These are phyloP conservation scores for Tulasnella calospora DNA, from an alignment of 768 basidiomycete genomes.

Conservation along the genomic window DNA sequence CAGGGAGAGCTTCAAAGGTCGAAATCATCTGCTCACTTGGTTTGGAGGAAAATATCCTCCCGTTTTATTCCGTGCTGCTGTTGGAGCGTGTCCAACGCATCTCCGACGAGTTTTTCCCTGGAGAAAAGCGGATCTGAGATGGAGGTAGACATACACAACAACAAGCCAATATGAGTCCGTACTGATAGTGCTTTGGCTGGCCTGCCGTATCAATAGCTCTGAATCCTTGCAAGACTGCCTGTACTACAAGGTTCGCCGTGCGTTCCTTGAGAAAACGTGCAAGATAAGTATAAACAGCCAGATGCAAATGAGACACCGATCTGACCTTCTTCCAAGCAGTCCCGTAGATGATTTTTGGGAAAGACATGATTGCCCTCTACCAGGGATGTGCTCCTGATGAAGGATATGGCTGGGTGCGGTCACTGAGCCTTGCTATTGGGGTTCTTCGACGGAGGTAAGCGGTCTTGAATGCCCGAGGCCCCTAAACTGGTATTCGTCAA, in stretches of 20 bases:
- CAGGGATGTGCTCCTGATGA: background rate
- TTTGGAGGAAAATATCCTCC: conserved; percentile 70
- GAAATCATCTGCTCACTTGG: conserved; percentile 50
- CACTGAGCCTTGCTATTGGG: background rate
- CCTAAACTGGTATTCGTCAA: background rate
- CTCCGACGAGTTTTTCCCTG: conserved; percentile 77
- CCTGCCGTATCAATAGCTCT: conserved; percentile 70
- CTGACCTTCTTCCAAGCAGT: conserved; percentile 38
- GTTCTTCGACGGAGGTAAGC: background rate
- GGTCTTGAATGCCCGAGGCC: background rate
- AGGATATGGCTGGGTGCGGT: background rate
- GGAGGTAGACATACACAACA: background rate
- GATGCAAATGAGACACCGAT: background rate
- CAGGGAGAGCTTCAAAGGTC: background rate
- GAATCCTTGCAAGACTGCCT: conserved; percentile 71
- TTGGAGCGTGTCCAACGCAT: conserved; percentile 56
- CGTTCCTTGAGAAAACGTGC: conserved; percentile 39
- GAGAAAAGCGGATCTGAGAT: background rate
- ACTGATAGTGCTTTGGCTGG: conserved; percentile 72
- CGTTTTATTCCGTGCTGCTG: conserved; percentile 58
- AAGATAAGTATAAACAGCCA: background rate
- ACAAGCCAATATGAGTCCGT: conserved; percentile 23
- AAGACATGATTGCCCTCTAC: conserved; percentile 11
- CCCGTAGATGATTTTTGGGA: conserved; percentile 40
- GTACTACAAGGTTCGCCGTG: conserved; percentile 62